Evolutionary conservation across 768 basidiomycete genomes (phyloP).

Genomic region (Podaxis rugospora): DNA sequence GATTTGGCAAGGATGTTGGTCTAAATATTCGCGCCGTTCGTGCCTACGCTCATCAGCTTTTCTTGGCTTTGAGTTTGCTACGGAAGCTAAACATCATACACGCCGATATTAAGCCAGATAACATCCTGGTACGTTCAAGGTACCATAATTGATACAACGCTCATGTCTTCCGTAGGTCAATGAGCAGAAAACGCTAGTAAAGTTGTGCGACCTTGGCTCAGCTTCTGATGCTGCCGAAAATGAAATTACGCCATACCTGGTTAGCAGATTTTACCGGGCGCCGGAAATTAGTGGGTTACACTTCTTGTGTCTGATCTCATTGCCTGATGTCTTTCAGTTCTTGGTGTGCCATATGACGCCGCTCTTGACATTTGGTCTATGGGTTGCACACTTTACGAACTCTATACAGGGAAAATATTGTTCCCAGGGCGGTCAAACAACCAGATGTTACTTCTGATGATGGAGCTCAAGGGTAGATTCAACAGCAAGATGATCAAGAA

Average conservation of each 20-base stretch:
- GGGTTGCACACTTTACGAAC: constrained; percentile 94
- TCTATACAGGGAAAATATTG: constrained; percentile 95
- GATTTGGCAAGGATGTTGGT: constrained; percentile 97
- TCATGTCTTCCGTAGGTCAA: constrained; percentile 60
- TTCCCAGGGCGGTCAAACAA: constrained; percentile 97
- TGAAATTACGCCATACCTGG: constrained; percentile 97
- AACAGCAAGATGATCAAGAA: constrained; percentile 93
- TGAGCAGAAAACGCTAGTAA: constrained; percentile 88
- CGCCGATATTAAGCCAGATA: constrained; percentile 98
- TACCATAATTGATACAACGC: neutral
- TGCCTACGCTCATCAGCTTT: constrained; percentile 97
- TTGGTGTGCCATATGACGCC: constrained; percentile 93
- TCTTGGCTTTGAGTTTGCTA: constrained; percentile 79
- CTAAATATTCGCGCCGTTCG: constrained; percentile 95
- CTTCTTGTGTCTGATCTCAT: constrained; percentile 4
- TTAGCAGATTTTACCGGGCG: constrained; percentile 95
- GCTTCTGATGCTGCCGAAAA: constrained; percentile 93
- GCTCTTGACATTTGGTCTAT: constrained; percentile 96
- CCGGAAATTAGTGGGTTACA: constrained; percentile 85
- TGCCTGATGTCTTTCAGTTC: constrained; percentile 47
- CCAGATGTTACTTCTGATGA: constrained; percentile 96
- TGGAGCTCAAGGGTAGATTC: constrained; percentile 95
- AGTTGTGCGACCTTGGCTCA: constrained; percentile 96
- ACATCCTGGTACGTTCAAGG: constrained; percentile 73
- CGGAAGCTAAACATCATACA: constrained; percentile 94